phyloP scores from a whole-genome alignment of 1,284 basidiomycete species.

The Rhodofomes roseus region DNA sequence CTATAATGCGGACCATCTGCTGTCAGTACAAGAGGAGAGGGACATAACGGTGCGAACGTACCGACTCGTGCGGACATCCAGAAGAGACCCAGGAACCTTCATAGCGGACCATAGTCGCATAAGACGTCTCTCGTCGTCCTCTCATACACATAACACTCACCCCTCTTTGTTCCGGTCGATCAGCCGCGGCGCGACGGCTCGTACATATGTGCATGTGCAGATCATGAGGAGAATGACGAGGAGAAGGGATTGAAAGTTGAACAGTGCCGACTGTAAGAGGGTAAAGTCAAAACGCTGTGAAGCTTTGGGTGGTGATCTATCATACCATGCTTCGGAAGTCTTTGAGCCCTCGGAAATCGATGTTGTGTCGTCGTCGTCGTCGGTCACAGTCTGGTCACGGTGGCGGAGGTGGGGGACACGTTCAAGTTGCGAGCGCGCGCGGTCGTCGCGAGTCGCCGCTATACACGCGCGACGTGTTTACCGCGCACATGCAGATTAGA shows the following conservation, averaged over 20 bases:
- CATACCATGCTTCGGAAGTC: too few species aligned
- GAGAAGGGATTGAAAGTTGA: slow-evolving; percentile 96
- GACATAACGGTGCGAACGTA: slow-evolving; percentile 31
- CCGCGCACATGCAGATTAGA: too few species aligned
- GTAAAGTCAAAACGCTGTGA: too few species aligned
- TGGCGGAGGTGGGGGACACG: too few species aligned
- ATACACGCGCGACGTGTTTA: too few species aligned
- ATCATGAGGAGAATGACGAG: slow-evolving; percentile 92
- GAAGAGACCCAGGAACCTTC: slow-evolving; percentile 85
- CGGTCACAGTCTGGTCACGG: too few species aligned
- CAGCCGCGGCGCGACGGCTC: slow-evolving; percentile 84
- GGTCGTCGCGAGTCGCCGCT: too few species aligned
- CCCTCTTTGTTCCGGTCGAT: slow-evolving; percentile 95
- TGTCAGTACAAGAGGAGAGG: not conserved
- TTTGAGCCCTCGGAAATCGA: too few species aligned
- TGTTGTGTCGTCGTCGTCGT: too few species aligned
- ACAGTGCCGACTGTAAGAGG: slow-evolving; percentile 81
- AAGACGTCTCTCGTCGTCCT: not conserved
- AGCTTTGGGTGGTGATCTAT: too few species aligned
- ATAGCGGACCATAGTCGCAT: not conserved
- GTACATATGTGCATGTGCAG: slow-evolving; percentile 96
- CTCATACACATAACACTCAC: slow-evolving; percentile 43
- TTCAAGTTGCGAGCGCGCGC: too few species aligned
- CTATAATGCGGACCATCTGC: slow-evolving; percentile 25
- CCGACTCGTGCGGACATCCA: slow-evolving; percentile 94